phyloP scores from a whole-genome alignment of 2,329 filamentous ascomycete species.

The Colletotrichum sp. region DNA sequence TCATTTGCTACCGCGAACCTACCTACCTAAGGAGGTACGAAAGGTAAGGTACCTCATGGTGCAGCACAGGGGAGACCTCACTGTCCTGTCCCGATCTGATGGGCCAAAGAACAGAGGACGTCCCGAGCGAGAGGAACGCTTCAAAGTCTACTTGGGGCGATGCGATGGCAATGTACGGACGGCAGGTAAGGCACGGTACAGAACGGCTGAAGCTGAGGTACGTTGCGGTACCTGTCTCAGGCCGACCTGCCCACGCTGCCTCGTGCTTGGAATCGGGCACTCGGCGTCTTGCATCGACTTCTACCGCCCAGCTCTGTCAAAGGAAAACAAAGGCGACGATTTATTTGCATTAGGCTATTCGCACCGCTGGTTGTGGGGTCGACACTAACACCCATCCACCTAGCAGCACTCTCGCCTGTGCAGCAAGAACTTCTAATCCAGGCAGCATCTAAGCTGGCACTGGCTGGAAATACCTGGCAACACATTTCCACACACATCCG shows the following conservation, averaged over 20 bases:
- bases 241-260: too few relatives aligned
- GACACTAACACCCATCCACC: neutral
- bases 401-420: neutral
- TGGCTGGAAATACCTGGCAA: neutral
- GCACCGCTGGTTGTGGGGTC: neutral
- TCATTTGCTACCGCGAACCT: neutral
- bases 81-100: slow-evolving; percentile 7
- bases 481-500: neutral
- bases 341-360: neutral
- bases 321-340: neutral
- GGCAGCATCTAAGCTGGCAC: neutral
- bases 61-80: neutral
- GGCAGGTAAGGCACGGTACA: neutral
- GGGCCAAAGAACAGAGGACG: neutral
- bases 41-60: neutral
- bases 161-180: neutral
- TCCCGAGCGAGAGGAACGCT: slow-evolving; percentile 16
- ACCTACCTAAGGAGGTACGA: too few relatives aligned
- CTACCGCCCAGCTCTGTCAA: neutral
- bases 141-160: neutral
- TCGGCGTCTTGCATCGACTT: neutral
- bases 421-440: neutral
- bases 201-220: neutral
- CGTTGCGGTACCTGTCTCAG: neutral
- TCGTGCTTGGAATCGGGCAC: neutral